These are phyloP conservation scores for Leccinum griseonigrum DNA, from an alignment of 1,284 basidiomycete genomes.

Conservation along the genomic window DNA sequence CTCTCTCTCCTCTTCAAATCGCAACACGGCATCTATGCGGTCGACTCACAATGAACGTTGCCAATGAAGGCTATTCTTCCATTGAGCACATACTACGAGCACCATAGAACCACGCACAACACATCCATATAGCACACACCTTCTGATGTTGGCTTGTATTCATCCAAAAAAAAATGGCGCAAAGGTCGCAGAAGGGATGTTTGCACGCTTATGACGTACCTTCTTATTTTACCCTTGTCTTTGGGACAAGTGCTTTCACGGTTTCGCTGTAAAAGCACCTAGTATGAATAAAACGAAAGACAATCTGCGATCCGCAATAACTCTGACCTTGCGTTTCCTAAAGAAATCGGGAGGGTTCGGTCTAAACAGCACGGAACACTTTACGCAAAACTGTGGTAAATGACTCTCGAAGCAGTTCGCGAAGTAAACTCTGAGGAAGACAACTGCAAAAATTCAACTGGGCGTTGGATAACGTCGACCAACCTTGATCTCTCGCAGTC, in stretches of 20 bases:
- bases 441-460: no score
- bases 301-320: constrained; percentile 30
- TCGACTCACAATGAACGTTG: no score
- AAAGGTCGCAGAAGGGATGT: constrained; percentile 23
- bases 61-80: no score
- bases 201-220: constrained; percentile 20
- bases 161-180: constrained; percentile 19
- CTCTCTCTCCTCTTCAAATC: no score
- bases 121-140: constrained; percentile 15
- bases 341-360: constrained; percentile 29
- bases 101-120: no score
- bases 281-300: constrained; percentile 27
- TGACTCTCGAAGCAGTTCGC: constrained; percentile 32
- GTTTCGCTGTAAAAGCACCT: constrained; percentile 28
- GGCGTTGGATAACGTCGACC: no score
- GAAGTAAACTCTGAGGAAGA: no score
- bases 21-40: no score
- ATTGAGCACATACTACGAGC: no score
- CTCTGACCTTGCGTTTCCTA: constrained; percentile 14
- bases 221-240: constrained; percentile 25
- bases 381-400: constrained; percentile 45
- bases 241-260: constrained; percentile 15
- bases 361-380: constrained; percentile 29
- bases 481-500: no score
- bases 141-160: constrained; percentile 11